Conservation (phyloP, 1,284 basidiomycete genomes). For the Tremellales sp. region DNA sequence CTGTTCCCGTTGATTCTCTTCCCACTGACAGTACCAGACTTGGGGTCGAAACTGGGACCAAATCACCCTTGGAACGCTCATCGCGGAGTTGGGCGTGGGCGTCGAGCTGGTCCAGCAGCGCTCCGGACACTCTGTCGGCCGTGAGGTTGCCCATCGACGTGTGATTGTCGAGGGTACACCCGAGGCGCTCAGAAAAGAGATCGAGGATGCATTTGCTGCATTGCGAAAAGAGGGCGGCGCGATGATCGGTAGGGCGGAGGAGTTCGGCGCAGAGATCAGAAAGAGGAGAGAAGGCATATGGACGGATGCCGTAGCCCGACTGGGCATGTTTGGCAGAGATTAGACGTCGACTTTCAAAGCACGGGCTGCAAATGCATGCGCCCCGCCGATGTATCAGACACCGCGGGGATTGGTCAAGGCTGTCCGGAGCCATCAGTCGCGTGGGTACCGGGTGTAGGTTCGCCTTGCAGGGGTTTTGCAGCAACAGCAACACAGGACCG, state of each 20-base stretch:
- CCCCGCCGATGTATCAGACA: too few relatives aligned
- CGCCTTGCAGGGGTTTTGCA: too few relatives aligned
- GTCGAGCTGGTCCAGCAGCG: conserved; percentile 21
- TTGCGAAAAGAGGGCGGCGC: conserved; percentile 6
- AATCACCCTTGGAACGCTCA: conserved; percentile 3
- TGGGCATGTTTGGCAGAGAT: conserved; percentile 3
- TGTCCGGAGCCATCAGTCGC: too few relatives aligned
- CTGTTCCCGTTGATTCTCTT: not conserved
- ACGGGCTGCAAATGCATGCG: too few relatives aligned
- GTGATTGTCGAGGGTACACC: conserved; percentile 7
- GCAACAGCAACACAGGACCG: too few relatives aligned
- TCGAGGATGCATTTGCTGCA: conserved; percentile 5
- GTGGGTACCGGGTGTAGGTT: too few relatives aligned
- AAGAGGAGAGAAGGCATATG: conserved; percentile 13
- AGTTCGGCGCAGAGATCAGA: conserved; percentile 7
- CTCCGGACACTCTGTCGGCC: conserved; percentile 9
- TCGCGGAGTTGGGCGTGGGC: conserved; percentile 6
- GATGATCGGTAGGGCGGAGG: conserved; percentile 5
- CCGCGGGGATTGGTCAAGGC: too few relatives aligned
- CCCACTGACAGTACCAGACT: conserved; percentile 1
- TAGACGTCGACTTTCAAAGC: too few relatives aligned
- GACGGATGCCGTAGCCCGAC: conserved; percentile 8
- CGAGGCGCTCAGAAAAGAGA: conserved; percentile 5
- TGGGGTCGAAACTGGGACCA: conserved; percentile 14
- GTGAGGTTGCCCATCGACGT: conserved; percentile 6